Base-by-base conservation (phyloP, 1,139 yeast genomes). In the Kazachstania sp. region DNA sequence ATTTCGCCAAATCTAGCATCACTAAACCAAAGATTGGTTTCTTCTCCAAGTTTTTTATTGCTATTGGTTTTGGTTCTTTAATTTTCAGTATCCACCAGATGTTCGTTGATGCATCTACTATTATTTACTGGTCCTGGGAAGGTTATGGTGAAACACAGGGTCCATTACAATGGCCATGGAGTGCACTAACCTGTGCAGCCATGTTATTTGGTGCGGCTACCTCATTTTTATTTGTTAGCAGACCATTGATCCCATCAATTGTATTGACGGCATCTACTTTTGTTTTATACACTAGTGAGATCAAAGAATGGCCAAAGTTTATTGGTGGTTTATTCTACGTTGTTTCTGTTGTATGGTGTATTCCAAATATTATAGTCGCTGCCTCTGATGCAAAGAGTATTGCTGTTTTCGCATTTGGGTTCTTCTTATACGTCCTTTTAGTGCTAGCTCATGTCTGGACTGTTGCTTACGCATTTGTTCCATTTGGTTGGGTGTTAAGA, bases 401-500 rank as follows among this genome's bases (percentile, higher is more conserved):
- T 6, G 58, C 71, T 30, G 61, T 79, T 0, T 84, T 82, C 61
- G 77, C 80, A 12, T 51, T 80, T 5, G 83, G 82, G 0, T 74
- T 81, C 47, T 64, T 83, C 15, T 61, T 79, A 47, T 71, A 78
- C 51, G 69, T 83, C 41, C 51, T 85, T 5, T 65, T 85, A 39
- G 70, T 80, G 15, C 73, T 92, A 52, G 92, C 86, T 13, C 92
- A 90, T 66, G 95, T 92, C 44, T 92, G 97, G 97, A 81, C 85
- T 46, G 98, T 92, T 38, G 98, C 98, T 0, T 92, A 92, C 65
- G 98, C 98, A 0, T 92, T 92, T 69, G 98, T 92, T 45, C 98
- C 98, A 15, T 92, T 86, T 52, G 98, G 98, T 4, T 83, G 83
- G 61, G 55, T 85, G 28, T 72, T 92, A 49, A 78, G 98, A 61